These are phyloP conservation scores for Penicillium turbatum DNA, from an alignment of 495 filamentous ascomycete species.

Conservation along the genomic window DNA sequence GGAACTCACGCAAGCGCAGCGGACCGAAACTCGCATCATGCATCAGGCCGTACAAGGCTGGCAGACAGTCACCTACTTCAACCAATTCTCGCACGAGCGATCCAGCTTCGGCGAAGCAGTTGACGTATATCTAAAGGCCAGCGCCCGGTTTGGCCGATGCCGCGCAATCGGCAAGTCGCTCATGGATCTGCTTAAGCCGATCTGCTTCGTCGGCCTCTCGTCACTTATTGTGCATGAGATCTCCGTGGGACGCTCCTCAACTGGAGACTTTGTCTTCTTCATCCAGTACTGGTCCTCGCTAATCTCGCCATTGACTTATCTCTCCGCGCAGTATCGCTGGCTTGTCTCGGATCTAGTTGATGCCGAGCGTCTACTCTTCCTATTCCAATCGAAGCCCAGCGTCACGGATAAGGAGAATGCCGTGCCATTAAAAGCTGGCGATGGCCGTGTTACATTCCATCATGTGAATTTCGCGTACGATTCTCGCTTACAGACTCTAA, in stretches of 20 bases:
- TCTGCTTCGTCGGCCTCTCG: conserved; percentile 4
- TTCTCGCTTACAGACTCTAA: conserved; percentile 59
- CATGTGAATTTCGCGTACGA: conserved; percentile 70
- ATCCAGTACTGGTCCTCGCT: conserved; percentile 16
- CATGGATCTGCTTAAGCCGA: conserved; percentile 3
- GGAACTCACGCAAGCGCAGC: conserved; percentile 2
- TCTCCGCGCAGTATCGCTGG: conserved; percentile 16
- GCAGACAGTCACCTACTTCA: conserved; percentile 68
- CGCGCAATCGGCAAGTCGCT: conserved; percentile 2
- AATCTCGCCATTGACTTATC: conserved; percentile 11
- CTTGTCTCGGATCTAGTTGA: conserved; percentile 19
- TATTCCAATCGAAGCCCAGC: conserved; percentile 52
- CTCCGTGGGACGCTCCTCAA: conserved; percentile 8
- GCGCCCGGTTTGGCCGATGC: background rate
- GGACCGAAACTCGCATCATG: conserved; percentile 14
- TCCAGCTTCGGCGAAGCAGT: conserved; percentile 39
- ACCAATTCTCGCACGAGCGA: conserved; percentile 62
- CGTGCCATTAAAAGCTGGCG: conserved; percentile 47
- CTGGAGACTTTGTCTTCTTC: conserved; percentile 21
- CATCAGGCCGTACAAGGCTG: conserved; percentile 40
- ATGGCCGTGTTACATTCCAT: conserved; percentile 54
- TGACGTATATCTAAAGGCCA: conserved; percentile 2
- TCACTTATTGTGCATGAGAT: conserved; percentile 12
- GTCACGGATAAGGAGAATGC: conserved; percentile 56
- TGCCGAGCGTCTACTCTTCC: conserved; percentile 20